These are phyloP conservation scores for Boletus edulis DNA, from an alignment of 768 basidiomycete species.

Conservation along the genomic window DNA sequence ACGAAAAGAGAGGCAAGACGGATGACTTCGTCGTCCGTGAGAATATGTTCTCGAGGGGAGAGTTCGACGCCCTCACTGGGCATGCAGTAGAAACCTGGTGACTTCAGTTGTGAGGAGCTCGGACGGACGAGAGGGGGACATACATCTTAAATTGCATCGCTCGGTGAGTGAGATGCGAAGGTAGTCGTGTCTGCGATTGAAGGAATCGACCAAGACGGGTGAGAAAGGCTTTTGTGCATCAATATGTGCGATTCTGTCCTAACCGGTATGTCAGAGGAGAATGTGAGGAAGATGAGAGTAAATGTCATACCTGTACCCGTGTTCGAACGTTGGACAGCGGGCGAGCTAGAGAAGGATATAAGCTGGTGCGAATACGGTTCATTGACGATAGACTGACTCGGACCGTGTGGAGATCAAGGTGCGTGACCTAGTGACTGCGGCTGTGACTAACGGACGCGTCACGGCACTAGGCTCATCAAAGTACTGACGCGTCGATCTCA, in stretches of 20 bases:
- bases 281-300: not conserved
- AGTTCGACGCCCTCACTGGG: constrained; percentile 76
- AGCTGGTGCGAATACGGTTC: constrained; percentile 6
- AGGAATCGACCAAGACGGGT: constrained; percentile 61
- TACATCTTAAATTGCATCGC: constrained; percentile 84
- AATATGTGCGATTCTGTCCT: constrained; percentile 58
- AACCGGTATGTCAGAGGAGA: not conserved
- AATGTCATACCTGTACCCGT: constrained; percentile 19
- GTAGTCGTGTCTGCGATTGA: constrained; percentile 73
- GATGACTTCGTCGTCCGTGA: constrained; percentile 74
- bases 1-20: constrained; percentile 78
- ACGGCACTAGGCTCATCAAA: constrained; percentile 1
- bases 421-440: not conserved
- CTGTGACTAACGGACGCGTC: constrained; percentile 17
- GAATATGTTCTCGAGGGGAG: constrained; percentile 63
- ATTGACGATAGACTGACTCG: not conserved
- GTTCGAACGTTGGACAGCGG: constrained; percentile 14
- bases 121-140: constrained; percentile 11
- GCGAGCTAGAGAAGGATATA: constrained; percentile 6
- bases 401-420: too few species aligned
- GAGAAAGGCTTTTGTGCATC: constrained; percentile 50
- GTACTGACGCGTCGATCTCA: constrained; percentile 23
- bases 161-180: constrained; percentile 88
- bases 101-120: not conserved
- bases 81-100: constrained; percentile 88